Percentiles rank a stretch among this genome's conserved stretches.
Conservation (phyloP, 73 alveolate species). For the Symbiodinium natans region DNA sequence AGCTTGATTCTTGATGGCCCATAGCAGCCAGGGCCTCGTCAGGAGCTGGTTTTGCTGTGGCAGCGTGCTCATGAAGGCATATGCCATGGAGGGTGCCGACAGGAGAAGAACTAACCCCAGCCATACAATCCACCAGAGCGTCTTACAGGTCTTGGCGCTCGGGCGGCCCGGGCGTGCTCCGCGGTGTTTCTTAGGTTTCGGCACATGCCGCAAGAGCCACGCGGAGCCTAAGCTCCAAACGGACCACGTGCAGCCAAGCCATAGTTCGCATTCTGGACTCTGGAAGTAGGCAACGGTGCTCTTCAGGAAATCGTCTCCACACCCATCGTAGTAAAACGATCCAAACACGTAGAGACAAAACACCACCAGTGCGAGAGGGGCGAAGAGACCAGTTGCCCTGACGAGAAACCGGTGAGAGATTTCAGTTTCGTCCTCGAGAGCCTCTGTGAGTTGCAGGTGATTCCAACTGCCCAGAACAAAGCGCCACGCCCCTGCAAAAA, state of each 20-base stretch:
- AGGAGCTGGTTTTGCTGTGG: no score
- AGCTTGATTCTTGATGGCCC: neutral
- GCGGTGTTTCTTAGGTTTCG: neutral
- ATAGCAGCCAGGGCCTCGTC: neutral
- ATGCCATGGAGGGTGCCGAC: slow-evolving; percentile 1
- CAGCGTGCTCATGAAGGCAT: slow-evolving; percentile 3
- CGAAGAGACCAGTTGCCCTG: neutral
- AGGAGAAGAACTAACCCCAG: neutral
- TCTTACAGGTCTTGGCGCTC: no score
- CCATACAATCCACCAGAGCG: neutral
- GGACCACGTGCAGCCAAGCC: neutral
- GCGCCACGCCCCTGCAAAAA: neutral
- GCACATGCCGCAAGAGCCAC: neutral
- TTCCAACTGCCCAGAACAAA: neutral
- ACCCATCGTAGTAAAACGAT: neutral
- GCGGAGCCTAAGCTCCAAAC: neutral
- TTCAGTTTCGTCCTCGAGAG: neutral
- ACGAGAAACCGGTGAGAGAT: neutral
- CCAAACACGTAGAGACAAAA: neutral
- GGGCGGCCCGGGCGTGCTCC: no score
- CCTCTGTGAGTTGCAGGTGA: neutral
- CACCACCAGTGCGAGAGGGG: neutral
- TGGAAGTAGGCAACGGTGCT: neutral
- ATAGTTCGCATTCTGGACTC: neutral
- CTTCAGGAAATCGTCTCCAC: neutral